A percentile compares a stretch with the other conserved stretches of the same genome.
Evolutionary conservation across 2,329 filamentous ascomycete genomes (phyloP).

Genomic region (Fusarium sarcochroum): DNA sequence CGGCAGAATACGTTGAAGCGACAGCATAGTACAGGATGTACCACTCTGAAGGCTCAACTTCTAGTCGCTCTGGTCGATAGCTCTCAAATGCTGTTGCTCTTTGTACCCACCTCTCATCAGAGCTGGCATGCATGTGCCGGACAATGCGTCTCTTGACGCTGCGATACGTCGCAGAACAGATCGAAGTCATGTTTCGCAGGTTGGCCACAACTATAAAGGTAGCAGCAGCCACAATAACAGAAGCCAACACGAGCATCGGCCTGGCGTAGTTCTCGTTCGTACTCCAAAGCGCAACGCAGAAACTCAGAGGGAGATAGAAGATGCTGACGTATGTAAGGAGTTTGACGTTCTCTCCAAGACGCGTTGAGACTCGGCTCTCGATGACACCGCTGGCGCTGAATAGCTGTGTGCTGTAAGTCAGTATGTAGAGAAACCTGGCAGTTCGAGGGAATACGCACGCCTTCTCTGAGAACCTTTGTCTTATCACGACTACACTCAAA

Average conservation of each 20-base stretch:
- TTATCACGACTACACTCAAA: constrained; percentile 7
- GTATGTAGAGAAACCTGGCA: rapidly evolving
- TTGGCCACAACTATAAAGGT: constrained; percentile 6
- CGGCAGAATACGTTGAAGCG: background rate
- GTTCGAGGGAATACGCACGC: background rate
- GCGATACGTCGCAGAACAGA: background rate
- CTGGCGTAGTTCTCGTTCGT: background rate
- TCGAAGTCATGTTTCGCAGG: background rate
- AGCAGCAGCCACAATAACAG: background rate
- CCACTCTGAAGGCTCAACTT: constrained; percentile 18
- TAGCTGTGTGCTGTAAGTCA: background rate
- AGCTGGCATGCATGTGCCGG: background rate
- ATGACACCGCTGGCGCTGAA: constrained; percentile 16
- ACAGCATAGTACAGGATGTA: constrained; percentile 2
- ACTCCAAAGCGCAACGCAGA: constrained; percentile 45
- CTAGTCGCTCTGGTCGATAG: constrained; percentile 1
- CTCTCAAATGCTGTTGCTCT: background rate
- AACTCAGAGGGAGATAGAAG: constrained; percentile 56
- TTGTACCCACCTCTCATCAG: background rate
- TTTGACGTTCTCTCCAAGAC: constrained; percentile 54
- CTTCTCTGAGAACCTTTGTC: constrained; percentile 13
- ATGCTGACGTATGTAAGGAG: constrained; percentile 57
- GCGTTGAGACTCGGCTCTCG: constrained; percentile 17
- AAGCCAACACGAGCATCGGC: background rate
- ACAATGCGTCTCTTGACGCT: background rate